phyloP scores from a whole-genome alignment of 164 flowering plant species.

The Sedum album region DNA sequence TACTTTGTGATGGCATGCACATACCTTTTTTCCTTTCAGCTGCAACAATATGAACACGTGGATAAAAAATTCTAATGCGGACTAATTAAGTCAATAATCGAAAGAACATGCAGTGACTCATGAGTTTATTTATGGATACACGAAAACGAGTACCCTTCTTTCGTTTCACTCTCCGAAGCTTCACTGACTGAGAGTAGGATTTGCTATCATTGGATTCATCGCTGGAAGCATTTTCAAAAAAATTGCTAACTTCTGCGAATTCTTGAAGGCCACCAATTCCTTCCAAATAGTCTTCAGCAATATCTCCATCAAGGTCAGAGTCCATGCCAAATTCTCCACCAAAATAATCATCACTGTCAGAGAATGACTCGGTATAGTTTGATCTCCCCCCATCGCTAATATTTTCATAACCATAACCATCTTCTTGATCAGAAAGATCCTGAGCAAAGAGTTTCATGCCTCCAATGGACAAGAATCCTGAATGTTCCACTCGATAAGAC shows the following conservation, averaged over 20 bases:
- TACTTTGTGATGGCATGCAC: conserved; percentile 63
- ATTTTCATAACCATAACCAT: conserved; percentile 3
- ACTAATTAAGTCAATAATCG: background rate
- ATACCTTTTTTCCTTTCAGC: conserved; percentile 59
- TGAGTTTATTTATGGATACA: background rate
- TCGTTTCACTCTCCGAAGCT: background rate
- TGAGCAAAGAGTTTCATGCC: conserved; percentile 6
- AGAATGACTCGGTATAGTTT: background rate
- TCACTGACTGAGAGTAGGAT: background rate
- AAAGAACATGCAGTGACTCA: background rate
- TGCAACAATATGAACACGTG: conserved; percentile 31
- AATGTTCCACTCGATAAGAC: background rate
- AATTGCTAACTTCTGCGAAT: background rate
- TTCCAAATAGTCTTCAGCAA: conserved; percentile 8
- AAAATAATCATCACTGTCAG: background rate
- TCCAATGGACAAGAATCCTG: conserved; percentile 8
- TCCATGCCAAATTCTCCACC: background rate
- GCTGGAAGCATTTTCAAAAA: conserved; percentile 3
- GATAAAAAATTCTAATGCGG: background rate
- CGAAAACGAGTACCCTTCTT: background rate
- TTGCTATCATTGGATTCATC: background rate
- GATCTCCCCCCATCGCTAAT: background rate
- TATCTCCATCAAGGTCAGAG: conserved; percentile 3
- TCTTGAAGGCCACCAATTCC: conserved; percentile 9
- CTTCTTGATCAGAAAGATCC: conserved; percentile 5